These are phyloP conservation scores for Rhodotorula graminis DNA, from an alignment of 768 basidiomycete genomes.

Conservation along the genomic window DNA sequence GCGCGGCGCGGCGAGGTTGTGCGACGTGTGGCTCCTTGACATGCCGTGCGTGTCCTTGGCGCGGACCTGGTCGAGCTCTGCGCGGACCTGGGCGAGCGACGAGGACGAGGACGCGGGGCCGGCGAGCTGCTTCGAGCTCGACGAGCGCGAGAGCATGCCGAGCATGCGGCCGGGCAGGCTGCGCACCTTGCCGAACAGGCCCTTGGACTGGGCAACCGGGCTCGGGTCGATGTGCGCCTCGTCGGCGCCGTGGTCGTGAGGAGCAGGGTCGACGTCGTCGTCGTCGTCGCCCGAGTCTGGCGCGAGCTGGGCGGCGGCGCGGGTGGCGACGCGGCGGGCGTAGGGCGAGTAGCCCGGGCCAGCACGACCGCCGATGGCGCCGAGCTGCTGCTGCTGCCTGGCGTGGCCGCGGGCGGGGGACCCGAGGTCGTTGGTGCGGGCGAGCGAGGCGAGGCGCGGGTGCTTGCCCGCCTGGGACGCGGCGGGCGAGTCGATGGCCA, in stretches of 20 bases:
- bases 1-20: slow-evolving; percentile 4
- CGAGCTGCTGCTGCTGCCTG: slow-evolving; percentile 16
- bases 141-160: slow-evolving; percentile 16
- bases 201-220: background rate
- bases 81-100: slow-evolving; percentile 26
- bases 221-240: background rate
- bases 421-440: background rate
- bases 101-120: background rate
- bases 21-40: slow-evolving; percentile 15
- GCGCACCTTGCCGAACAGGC: slow-evolving; percentile 24
- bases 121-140: background rate
- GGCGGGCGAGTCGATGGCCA: background rate
- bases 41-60: background rate
- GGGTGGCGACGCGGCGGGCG: slow-evolving; percentile 15
- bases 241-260: too few relatives aligned
- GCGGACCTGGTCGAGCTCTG: slow-evolving; percentile 11
- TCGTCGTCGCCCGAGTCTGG: background rate
- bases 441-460: background rate
- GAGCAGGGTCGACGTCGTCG: background rate
- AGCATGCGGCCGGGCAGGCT: slow-evolving; percentile 21
- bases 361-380: slow-evolving; percentile 11
- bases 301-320: background rate
- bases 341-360: slow-evolving; percentile 35
- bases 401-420: slow-evolving; percentile 1
- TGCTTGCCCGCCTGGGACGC: background rate